Evolutionary conservation across 1,139 yeast species (phyloP).

Genomic region (Yamadazyma diospyri): DNA sequence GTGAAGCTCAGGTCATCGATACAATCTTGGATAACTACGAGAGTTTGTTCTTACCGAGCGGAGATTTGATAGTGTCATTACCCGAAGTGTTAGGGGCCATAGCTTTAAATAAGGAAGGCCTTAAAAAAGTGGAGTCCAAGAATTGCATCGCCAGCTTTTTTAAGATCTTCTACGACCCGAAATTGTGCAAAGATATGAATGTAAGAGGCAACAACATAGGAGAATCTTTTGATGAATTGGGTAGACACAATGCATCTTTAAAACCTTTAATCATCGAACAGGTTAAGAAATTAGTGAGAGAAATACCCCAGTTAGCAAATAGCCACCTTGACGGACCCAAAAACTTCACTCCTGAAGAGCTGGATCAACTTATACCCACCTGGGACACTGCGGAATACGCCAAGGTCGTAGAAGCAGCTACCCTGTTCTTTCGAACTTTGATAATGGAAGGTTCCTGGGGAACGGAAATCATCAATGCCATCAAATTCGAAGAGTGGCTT

Average conservation of each 20-base stretch:
- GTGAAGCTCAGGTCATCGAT: constrained; percentile 74
- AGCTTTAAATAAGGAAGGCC: constrained; percentile 73
- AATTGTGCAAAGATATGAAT: constrained; percentile 45
- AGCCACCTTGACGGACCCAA: constrained; percentile 34
- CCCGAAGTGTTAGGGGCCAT: constrained; percentile 84
- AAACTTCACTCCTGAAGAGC: constrained; percentile 38
- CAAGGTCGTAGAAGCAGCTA: constrained; percentile 44
- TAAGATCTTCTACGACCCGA: constrained; percentile 44
- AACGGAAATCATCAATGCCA: constrained; percentile 31
- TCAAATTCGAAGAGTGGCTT: constrained; percentile 45
- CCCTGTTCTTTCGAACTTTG: constrained; percentile 44
- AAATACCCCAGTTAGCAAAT: constrained; percentile 39
- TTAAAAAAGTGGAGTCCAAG: constrained; percentile 49
- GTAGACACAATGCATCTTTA: constrained; percentile 77
- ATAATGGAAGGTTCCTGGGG: constrained; percentile 53
- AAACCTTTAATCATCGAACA: constrained; percentile 57
- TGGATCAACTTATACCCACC: constrained; percentile 41
- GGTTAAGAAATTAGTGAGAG: constrained; percentile 44
- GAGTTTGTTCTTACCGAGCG: constrained; percentile 50
- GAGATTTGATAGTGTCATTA: constrained; percentile 57
- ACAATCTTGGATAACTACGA: constrained; percentile 56
- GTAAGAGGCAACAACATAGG: constrained; percentile 56
- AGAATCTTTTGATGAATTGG: constrained; percentile 71
- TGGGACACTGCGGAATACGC: constrained; percentile 54
- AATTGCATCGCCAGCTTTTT: constrained; percentile 50